Evolutionary conservation across 208 protist genomes (phyloP).

Genomic region (Vickermania ingenoplastis): DNA sequence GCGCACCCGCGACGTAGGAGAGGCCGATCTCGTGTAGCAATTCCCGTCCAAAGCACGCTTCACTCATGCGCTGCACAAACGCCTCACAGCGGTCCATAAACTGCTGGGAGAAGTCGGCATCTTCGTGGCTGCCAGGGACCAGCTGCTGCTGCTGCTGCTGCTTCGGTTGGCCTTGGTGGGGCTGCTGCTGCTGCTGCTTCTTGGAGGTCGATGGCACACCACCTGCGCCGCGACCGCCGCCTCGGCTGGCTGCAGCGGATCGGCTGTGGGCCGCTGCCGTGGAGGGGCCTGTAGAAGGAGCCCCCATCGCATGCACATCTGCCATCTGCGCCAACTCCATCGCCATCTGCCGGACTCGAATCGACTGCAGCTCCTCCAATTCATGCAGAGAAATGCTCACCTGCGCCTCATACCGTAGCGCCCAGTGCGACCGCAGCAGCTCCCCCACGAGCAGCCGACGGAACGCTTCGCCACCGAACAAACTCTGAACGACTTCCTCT

Average conservation of each 20-base stretch:
- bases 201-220: background rate
- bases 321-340: conserved; percentile 53
- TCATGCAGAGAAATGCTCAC: conserved; percentile 76
- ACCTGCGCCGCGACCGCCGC: conserved; percentile 4
- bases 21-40: conserved; percentile 70
- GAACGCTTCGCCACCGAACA: conserved; percentile 77
- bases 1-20: conserved; percentile 60
- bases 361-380: conserved; percentile 73
- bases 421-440: conserved; percentile 72
- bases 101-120: conserved; percentile 68
- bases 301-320: conserved; percentile 63
- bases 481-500: conserved; percentile 73
- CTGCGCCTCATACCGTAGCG: conserved; percentile 69
- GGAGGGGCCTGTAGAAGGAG: conserved; percentile 11
- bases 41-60: conserved; percentile 72
- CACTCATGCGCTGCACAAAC: conserved; percentile 35
- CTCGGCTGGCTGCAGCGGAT: conserved; percentile 1
- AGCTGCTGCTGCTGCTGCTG: background rate
- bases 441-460: conserved; percentile 46
- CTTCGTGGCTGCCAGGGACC: conserved; percentile 37
- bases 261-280: background rate
- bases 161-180: conserved; percentile 1
- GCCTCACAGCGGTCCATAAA: conserved; percentile 67
- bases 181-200: background rate
- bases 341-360: conserved; percentile 60